Percentiles rank a stretch among this genome's conserved stretches.
These are phyloP conservation scores for Leptographium lundbergii DNA, from an alignment of 2,329 filamentous ascomycete genomes.

Conservation along the genomic window DNA sequence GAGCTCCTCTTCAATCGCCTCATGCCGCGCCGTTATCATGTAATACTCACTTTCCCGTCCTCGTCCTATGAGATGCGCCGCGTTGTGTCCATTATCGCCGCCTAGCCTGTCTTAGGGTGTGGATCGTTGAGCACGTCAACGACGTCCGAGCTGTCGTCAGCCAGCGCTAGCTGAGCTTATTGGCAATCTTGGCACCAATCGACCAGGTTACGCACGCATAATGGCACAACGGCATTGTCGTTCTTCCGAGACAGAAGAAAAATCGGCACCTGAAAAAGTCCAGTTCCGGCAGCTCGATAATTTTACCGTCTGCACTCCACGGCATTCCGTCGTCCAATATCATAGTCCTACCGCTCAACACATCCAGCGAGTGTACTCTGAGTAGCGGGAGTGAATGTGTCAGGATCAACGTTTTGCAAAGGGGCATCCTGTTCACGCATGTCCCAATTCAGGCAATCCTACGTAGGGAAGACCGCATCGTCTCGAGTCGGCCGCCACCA, in stretches of 20 bases:
- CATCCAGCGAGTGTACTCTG: not conserved
- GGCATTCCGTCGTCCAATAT: not conserved
- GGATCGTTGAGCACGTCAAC: not conserved
- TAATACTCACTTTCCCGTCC: not conserved
- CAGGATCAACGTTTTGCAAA: not conserved
- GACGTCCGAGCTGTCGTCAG: not conserved
- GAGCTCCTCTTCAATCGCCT: not conserved
- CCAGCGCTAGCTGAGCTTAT: too few species aligned
- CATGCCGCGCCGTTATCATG: not conserved
- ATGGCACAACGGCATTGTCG: not conserved
- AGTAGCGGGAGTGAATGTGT: not conserved
- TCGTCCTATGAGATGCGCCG: not conserved
- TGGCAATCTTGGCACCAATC: too few species aligned
- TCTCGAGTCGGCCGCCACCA: not conserved
- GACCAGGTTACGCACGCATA: too few species aligned
- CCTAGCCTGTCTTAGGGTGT: not conserved
- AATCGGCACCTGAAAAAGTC: not conserved
- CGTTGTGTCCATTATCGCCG: not conserved
- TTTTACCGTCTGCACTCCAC: not conserved
- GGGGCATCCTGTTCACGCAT: not conserved
- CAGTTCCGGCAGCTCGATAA: not conserved
- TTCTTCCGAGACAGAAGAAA: not conserved
- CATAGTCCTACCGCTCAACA: not conserved
- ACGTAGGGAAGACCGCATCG: not conserved
- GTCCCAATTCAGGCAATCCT: not conserved